phyloP scores from a whole-genome alignment of 139 green algal genomes.

The Edaphochlamys debaryana region DNA sequence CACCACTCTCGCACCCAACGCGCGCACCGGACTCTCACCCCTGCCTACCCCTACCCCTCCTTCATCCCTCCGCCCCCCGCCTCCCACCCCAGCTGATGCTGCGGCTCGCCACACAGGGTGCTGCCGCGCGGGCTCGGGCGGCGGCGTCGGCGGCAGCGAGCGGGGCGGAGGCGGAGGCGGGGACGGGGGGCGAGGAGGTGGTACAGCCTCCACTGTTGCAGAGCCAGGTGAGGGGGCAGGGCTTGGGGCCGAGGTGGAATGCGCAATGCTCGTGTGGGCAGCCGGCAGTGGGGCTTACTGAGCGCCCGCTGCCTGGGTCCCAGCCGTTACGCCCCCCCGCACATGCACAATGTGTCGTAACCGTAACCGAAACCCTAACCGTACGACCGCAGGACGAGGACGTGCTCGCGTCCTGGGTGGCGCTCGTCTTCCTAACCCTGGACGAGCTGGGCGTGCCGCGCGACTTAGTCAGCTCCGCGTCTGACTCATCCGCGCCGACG shows the following conservation, averaged over 20 bases:
- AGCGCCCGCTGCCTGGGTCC: too few relatives aligned
- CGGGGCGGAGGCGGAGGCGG: not conserved
- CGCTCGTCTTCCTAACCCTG: slow-evolving; percentile 71
- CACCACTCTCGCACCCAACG: too few relatives aligned
- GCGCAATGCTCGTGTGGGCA: too few relatives aligned
- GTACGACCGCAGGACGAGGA: slow-evolving; percentile 57
- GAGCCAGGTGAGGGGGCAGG: not conserved
- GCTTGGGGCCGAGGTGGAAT: too few relatives aligned
- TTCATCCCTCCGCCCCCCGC: not conserved
- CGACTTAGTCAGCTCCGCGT: not conserved
- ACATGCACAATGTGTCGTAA: too few relatives aligned
- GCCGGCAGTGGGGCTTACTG: too few relatives aligned
- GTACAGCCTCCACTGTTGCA: slow-evolving; percentile 20
- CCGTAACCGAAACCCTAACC: too few relatives aligned
- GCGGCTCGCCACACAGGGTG: slow-evolving; percentile 11
- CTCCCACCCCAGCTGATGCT: not conserved
- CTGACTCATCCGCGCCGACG: too few relatives aligned
- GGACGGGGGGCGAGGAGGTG: not conserved
- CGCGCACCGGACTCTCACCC: too few relatives aligned
- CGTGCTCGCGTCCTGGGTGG: slow-evolving; percentile 67
- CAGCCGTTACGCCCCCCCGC: too few relatives aligned
- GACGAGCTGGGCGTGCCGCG: slow-evolving; percentile 62
- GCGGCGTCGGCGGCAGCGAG: not conserved
- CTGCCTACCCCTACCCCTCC: too few relatives aligned
- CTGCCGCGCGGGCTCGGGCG: not conserved